phyloP scores from a whole-genome alignment of 2,329 filamentous ascomycete species.

The Huntiella omanensis region DNA sequence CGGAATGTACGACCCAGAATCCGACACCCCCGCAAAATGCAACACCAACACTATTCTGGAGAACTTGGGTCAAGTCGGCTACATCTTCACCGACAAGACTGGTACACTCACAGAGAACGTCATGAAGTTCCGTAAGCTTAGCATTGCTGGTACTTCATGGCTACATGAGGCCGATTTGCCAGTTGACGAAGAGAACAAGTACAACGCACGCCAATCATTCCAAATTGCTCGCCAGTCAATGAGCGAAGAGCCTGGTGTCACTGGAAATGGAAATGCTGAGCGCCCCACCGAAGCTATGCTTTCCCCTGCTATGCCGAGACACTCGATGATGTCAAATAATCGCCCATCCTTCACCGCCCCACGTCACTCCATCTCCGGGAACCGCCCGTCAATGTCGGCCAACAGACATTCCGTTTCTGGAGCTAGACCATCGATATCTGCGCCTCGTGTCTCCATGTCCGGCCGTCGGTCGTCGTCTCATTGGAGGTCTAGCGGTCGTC shows the following conservation, averaged over 20 bases:
- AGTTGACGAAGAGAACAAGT: conserved; percentile 9
- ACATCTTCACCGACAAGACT: conserved; percentile 88
- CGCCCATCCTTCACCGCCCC: conserved; percentile 7
- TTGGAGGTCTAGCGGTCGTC: conserved; percentile 29
- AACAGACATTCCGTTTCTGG: conserved; percentile 16
- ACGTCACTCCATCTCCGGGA: conserved; percentile 12
- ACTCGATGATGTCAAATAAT: conserved; percentile 7
- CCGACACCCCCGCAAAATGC: conserved; percentile 71
- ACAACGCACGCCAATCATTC: conserved; percentile 8
- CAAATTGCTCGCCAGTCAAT: conserved; percentile 8
- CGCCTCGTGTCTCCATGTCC: conserved; percentile 16
- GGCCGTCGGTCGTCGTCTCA: conserved; percentile 28
- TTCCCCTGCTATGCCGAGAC: conserved; percentile 13
- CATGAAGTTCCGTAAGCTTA: conserved; percentile 90
- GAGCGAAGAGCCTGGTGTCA: conserved; percentile 4
- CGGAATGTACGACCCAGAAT: conserved; percentile 76
- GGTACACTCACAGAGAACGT: conserved; percentile 86
- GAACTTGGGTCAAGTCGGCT: conserved; percentile 76
- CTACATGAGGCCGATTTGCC: conserved; percentile 57
- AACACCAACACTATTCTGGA: conserved; percentile 92
- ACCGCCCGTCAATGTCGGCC: conserved; percentile 12
- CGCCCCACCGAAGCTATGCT: conserved; percentile 14
- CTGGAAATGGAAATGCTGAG: conserved; percentile 8
- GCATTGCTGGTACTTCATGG: conserved; percentile 77
- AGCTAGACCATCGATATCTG: conserved; percentile 11